Percentiles rank a stretch among this genome's conserved stretches.
Evolutionary conservation across 371 early-diverging fungal genomes (phyloP).

Genomic region (Actinomortierella wolfii): DNA sequence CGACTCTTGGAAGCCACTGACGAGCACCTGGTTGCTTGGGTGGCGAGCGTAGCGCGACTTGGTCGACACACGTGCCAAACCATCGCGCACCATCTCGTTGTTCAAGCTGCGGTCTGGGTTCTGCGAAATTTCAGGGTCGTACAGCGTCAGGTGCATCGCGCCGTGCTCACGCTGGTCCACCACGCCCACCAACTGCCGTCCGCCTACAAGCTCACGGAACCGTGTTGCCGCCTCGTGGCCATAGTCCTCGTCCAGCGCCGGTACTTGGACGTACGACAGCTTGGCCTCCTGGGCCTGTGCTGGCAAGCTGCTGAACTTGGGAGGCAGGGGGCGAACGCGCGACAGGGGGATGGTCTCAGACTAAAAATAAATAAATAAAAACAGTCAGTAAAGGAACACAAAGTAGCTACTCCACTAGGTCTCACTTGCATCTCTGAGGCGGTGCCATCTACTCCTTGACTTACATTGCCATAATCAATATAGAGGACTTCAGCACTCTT

Average conservation of each 20-base stretch:
- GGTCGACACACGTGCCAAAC: constrained; percentile 71
- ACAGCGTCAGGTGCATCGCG: constrained; percentile 74
- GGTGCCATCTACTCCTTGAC: no score
- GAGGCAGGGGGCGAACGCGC: constrained; percentile 68
- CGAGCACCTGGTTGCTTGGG: constrained; percentile 56
- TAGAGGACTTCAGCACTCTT: constrained; percentile 78
- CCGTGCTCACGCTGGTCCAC: constrained; percentile 67
- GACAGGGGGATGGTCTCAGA: constrained; percentile 64
- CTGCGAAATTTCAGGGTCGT: constrained; percentile 63
- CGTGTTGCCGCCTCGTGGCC: constrained; percentile 74
- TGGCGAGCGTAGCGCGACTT: constrained; percentile 57
- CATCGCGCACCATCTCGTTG: constrained; percentile 77
- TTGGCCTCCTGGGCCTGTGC: constrained; percentile 85
- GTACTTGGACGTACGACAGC: constrained; percentile 81
- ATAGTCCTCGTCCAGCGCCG: constrained; percentile 72
- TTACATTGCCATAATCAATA: constrained; percentile 92
- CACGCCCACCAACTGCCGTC: constrained; percentile 76
- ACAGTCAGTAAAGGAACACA: not conserved
- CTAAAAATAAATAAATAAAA: constrained; percentile 19
- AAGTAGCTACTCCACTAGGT: no score
- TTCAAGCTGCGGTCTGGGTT: constrained; percentile 77
- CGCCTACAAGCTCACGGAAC: constrained; percentile 70
- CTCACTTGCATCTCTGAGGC: no score
- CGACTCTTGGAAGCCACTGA: constrained; percentile 56
- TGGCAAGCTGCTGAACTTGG: constrained; percentile 66